These are phyloP conservation scores for Phaeotremella skinneri DNA, from an alignment of 768 basidiomycete species.

Conservation along the genomic window DNA sequence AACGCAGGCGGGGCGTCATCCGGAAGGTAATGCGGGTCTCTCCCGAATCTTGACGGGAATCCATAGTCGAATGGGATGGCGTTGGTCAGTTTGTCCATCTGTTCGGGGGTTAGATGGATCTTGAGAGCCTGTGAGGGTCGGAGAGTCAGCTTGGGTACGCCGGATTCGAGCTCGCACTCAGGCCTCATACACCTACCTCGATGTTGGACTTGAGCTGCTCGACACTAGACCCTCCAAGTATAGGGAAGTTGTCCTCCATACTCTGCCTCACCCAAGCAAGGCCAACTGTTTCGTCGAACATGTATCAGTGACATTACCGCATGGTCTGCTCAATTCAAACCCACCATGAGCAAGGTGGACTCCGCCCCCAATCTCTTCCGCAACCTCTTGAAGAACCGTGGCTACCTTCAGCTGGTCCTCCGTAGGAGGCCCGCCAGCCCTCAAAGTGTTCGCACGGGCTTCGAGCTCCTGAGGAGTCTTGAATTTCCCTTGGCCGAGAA, in stretches of 20 bases:
- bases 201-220: conserved; percentile 34
- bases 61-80: conserved; percentile 31
- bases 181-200: conserved; percentile 12
- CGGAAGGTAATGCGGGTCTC: conserved; percentile 16
- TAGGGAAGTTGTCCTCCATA: conserved; percentile 38
- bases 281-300: conserved; percentile 31
- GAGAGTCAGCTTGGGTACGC: too few species aligned
- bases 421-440: conserved; percentile 11
- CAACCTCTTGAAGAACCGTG: conserved; percentile 34
- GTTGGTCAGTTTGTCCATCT: conserved; percentile 37
- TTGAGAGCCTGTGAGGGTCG: conserved; percentile 21
- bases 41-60: conserved; percentile 19
- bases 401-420: conserved; percentile 22
- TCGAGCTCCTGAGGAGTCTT: conserved; percentile 35
- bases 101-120: conserved; percentile 30
- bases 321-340: conserved; percentile 6
- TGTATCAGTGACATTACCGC: neutral
- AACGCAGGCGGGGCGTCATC: too few species aligned
- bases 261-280: conserved; percentile 41
- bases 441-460: conserved; percentile 16
- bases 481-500: conserved; percentile 54
- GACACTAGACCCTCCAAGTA: conserved; percentile 39
- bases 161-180: neutral
- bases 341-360: conserved; percentile 18
- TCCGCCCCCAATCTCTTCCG: conserved; percentile 35